phyloP scores from a whole-genome alignment of 371 early-diverging fungal genomes.

The Mortierella sp. region DNA sequence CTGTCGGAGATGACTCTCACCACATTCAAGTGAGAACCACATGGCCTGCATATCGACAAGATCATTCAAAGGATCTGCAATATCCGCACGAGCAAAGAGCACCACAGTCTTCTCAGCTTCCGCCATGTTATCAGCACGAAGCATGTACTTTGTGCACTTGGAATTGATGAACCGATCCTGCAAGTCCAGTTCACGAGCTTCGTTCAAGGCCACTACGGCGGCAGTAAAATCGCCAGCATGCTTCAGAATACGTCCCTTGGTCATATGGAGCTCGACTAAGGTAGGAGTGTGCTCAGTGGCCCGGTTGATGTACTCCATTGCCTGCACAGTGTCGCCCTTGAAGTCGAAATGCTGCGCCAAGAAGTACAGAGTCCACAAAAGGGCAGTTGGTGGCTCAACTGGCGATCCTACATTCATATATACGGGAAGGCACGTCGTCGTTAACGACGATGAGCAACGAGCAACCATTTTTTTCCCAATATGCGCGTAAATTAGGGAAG shows the following conservation, averaged over 20 bases:
- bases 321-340: conserved; percentile 71
- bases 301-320: conserved; percentile 79
- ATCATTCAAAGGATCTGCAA: conserved; percentile 80
- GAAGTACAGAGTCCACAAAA: conserved; percentile 90
- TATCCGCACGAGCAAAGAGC: conserved; percentile 85
- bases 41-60: conserved; percentile 91
- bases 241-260: conserved; percentile 94
- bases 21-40: conserved; percentile 89
- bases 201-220: conserved; percentile 83
- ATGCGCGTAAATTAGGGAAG: no score
- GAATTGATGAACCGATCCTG: conserved; percentile 97
- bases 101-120: conserved; percentile 88
- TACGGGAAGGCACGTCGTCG: no score
- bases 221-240: conserved; percentile 80
- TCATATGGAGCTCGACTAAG: conserved; percentile 91
- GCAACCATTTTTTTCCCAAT: no score
- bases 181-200: conserved; percentile 90
- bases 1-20: conserved; percentile 73
- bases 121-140: conserved; percentile 81
- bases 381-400: conserved; percentile 82
- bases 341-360: conserved; percentile 90
- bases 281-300: conserved; percentile 90
- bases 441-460: no score
- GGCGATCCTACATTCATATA: conserved; percentile 48
- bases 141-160: conserved; percentile 94